phyloP scores from a whole-genome alignment of 805 yeast genomes.

The Cyberlindnera sargentensis region DNA sequence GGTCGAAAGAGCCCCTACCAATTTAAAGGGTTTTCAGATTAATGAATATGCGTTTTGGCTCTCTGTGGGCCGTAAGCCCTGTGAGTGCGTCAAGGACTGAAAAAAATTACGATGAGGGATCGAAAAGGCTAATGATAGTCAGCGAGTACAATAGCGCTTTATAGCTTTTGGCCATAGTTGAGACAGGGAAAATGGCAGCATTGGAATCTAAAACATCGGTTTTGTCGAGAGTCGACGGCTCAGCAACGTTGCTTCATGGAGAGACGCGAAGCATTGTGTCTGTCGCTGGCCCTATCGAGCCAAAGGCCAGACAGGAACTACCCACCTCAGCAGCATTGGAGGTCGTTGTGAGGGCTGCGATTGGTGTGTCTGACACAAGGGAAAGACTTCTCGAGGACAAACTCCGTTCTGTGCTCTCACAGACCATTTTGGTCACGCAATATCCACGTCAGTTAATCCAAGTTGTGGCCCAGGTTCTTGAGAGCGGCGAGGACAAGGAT shows the following conservation, averaged over 20 bases:
- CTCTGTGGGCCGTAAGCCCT: too few species aligned
- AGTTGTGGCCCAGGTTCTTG: conserved; percentile 57
- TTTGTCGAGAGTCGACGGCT: conserved; percentile 71
- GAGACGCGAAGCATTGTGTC: conserved; percentile 59
- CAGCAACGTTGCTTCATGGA: conserved; percentile 50
- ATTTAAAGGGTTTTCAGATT: too few species aligned
- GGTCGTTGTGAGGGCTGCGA: conserved; percentile 68
- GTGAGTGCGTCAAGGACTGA: too few species aligned
- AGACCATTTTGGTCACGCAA: conserved; percentile 50
- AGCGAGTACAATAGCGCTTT: too few species aligned
- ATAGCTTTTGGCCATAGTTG: too few species aligned
- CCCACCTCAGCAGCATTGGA: conserved; percentile 77
- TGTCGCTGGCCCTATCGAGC: conserved; percentile 88
- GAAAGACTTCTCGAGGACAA: conserved; percentile 74
- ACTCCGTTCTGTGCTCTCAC: conserved; percentile 51
- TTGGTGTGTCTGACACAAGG: conserved; percentile 66
- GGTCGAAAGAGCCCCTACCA: too few species aligned
- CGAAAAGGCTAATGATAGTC: too few species aligned
- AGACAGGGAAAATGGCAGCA: neutral
- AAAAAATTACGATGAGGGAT: too few species aligned
- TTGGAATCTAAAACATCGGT: conserved; percentile 13
- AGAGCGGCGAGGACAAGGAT: conserved; percentile 39
- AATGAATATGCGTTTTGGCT: too few species aligned
- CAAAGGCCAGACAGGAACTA: conserved; percentile 72
- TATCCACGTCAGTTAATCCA: conserved; percentile 80